These are phyloP conservation scores for Aspergillus sp. DNA, from an alignment of 2,329 filamentous ascomycete species.

Conservation along the genomic window DNA sequence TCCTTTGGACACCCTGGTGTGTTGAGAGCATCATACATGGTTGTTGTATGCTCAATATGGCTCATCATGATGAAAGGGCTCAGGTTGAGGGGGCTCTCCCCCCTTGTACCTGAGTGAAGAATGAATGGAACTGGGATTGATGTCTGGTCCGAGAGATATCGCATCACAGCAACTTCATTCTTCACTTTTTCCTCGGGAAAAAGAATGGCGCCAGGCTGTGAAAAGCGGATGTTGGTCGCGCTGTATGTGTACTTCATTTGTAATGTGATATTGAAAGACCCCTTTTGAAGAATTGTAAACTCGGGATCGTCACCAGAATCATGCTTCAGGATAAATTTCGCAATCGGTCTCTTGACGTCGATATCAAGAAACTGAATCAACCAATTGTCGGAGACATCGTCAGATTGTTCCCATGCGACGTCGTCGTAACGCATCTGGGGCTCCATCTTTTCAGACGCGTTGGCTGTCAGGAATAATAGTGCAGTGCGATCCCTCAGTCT, in stretches of 20 bases:
- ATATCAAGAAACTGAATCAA: constrained; percentile 6
- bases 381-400: constrained; percentile 9
- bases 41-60: constrained; percentile 13
- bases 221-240: constrained; percentile 14
- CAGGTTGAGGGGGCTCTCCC: constrained; percentile 10
- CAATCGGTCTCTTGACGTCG: constrained; percentile 2
- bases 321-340: constrained; percentile 6
- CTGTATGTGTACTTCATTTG: constrained; percentile 12
- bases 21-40: constrained; percentile 12
- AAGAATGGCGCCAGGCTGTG: constrained; percentile 11
- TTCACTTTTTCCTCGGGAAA: constrained; percentile 20
- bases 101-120: constrained; percentile 8
- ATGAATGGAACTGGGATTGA: constrained; percentile 11
- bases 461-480: too few species aligned
- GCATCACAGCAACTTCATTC: constrained; percentile 14
- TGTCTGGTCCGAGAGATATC: constrained; percentile 10
- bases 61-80: constrained; percentile 32
- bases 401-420: constrained; percentile 11
- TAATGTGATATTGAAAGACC: constrained; percentile 15
- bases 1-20: constrained; percentile 7
- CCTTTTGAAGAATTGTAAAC: constrained; percentile 3
- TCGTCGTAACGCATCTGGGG: constrained; percentile 3
- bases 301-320: constrained; percentile 1
- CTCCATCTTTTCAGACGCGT: not conserved
- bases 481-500: too few species aligned